Evolutionary conservation across 257 asterid species (phyloP).

Genomic region (Cinchona pubescens): DNA sequence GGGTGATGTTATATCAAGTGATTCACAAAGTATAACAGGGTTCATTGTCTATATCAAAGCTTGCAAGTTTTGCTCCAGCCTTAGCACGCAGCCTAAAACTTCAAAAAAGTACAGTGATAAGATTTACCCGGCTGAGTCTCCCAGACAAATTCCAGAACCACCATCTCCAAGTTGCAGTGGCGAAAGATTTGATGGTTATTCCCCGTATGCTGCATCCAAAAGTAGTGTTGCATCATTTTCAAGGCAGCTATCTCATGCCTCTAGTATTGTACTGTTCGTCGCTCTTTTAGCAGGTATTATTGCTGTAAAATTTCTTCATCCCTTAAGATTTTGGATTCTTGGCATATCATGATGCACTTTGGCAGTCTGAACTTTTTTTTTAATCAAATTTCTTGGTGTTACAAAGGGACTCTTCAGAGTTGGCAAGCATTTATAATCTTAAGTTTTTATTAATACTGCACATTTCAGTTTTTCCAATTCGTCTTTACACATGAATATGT

Average conservation of each 20-base stretch:
- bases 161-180: conserved; percentile 75
- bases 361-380: neutral
- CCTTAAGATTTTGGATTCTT: neutral
- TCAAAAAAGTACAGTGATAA: conserved; percentile 53
- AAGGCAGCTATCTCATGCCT: conserved; percentile 44
- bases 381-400: neutral
- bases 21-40: conserved; percentile 24
- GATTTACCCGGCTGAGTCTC: conserved; percentile 77
- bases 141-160: conserved; percentile 70
- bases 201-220: conserved; percentile 46
- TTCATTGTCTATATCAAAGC: conserved; percentile 29
- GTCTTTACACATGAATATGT: neutral
- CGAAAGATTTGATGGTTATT: conserved; percentile 52
- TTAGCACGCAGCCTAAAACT: conserved; percentile 32
- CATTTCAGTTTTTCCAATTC: neutral
- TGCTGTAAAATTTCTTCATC: neutral
- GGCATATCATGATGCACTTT: neutral
- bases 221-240: conserved; percentile 44
- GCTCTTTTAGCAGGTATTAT: conserved; percentile 66
- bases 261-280: too few relatives aligned
- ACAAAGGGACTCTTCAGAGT: neutral
- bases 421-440: neutral
- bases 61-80: conserved; percentile 57
- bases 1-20: conserved; percentile 31
- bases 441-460: neutral